Evolutionary conservation across 2,329 filamentous ascomycete genomes (phyloP).

Genomic region (Reticulascus tulasneorum): DNA sequence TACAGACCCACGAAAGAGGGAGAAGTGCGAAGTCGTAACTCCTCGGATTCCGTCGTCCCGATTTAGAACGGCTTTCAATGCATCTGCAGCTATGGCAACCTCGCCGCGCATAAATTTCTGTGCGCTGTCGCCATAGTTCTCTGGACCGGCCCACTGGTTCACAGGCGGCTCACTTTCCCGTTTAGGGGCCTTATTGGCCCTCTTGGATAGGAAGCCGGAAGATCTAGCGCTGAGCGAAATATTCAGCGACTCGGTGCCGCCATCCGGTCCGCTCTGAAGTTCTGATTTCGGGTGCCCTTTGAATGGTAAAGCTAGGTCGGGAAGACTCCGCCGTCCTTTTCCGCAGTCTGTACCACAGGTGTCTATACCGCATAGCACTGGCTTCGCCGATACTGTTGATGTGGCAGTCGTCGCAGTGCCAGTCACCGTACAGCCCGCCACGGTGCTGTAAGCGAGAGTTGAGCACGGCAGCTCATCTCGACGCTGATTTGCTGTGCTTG

Average conservation of each 20-base stretch:
- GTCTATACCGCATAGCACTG: background rate
- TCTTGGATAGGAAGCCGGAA: too few relatives aligned
- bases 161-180: background rate
- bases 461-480: background rate
- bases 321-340: background rate
- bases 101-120: background rate
- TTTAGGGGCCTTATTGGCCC: too few relatives aligned
- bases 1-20: background rate
- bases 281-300: too few relatives aligned
- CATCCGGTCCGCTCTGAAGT: too few relatives aligned
- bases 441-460: conserved; percentile 1
- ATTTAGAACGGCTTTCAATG: background rate
- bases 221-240: too few relatives aligned
- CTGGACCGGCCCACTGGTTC: conserved; percentile 1
- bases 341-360: background rate
- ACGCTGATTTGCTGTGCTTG: background rate
- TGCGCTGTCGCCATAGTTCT: background rate
- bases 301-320: background rate
- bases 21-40: background rate
- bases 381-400: background rate
- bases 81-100: background rate
- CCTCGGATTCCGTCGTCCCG: background rate
- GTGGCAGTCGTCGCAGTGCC: background rate
- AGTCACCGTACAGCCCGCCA: conserved; percentile 2
- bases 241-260: too few relatives aligned